Percentiles rank a stretch among this genome's conserved stretches.
Evolutionary conservation across 179 eudicot species (phyloP).

Genomic region (Monotropa hypopitys): DNA sequence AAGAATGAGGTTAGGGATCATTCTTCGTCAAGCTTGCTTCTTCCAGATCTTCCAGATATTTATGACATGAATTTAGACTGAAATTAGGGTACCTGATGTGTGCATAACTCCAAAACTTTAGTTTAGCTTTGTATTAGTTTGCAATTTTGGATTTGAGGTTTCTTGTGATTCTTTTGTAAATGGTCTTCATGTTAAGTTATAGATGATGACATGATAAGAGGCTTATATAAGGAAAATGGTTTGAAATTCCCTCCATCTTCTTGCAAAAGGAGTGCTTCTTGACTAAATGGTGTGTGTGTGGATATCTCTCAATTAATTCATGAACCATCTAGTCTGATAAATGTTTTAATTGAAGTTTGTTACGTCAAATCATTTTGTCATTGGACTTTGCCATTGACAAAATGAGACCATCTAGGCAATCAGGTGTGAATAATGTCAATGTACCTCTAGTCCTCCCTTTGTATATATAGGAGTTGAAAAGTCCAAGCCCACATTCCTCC

Average conservation of each 20-base stretch:
- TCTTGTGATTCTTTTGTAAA: not conserved
- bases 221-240: not conserved
- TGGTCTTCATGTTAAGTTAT: not conserved
- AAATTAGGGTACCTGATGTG: not conserved
- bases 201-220: too few species aligned
- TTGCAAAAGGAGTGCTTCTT: not conserved
- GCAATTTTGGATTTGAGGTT: not conserved
- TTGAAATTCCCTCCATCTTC: not conserved
- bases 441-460: too few species aligned
- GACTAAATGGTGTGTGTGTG: not conserved
- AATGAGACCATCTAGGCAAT: too few species aligned
- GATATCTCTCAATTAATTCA: too few species aligned
- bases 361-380: too few species aligned
- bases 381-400: too few species aligned
- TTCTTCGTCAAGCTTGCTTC: slow-evolving; percentile 8
- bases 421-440: too few species aligned
- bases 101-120: not conserved
- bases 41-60: slow-evolving; percentile 5
- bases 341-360: too few species aligned
- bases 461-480: too few species aligned
- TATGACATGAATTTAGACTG: not conserved
- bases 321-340: too few species aligned
- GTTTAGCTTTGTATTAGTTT: not conserved
- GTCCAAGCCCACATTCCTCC: too few species aligned
- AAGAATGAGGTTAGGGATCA: slow-evolving; percentile 10